Conservation (phyloP, 768 basidiomycete genomes). For the Hericium alpestre region DNA sequence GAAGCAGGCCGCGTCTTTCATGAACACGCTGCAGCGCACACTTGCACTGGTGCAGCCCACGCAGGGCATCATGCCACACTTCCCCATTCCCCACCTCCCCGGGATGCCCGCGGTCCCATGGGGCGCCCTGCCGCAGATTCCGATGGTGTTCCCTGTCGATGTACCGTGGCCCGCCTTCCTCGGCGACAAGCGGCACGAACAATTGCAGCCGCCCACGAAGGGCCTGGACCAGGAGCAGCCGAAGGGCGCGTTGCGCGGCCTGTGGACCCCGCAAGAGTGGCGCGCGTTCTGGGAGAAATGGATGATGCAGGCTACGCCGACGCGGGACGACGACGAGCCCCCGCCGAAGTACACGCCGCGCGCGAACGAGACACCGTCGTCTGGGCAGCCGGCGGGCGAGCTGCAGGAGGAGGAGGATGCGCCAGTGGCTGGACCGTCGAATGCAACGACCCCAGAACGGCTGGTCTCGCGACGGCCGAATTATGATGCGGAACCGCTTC, state of each 20-base stretch:
- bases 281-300: slow-evolving; percentile 67
- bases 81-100: slow-evolving; percentile 33
- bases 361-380: slow-evolving; percentile 14
- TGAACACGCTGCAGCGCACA: slow-evolving; percentile 69
- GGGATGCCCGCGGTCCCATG: slow-evolving; percentile 24
- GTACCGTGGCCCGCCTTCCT: slow-evolving; percentile 62
- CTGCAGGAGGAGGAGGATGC: slow-evolving; percentile 3
- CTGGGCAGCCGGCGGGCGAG: slow-evolving; percentile 2
- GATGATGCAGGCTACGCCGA: slow-evolving; percentile 33
- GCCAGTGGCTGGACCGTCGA: slow-evolving; percentile 6
- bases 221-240: slow-evolving; percentile 12
- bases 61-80: slow-evolving; percentile 44
- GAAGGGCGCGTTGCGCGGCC: slow-evolving; percentile 23
- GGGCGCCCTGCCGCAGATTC: slow-evolving; percentile 50
- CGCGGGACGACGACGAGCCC: slow-evolving; percentile 38
- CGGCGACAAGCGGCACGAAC: slow-evolving; percentile 34
- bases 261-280: slow-evolving; percentile 41
- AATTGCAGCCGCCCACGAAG: slow-evolving; percentile 7
- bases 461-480: slow-evolving; percentile 25
- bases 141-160: slow-evolving; percentile 70
- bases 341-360: slow-evolving; percentile 70
- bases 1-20: slow-evolving; percentile 34
- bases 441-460: slow-evolving; percentile 24
- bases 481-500: slow-evolving; percentile 34
- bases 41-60: slow-evolving; percentile 49